Evolutionary conservation across 306 rosid genomes (phyloP), one percentile per base, ranked within the genome.

Genomic region (Vigna trinervia): DNA sequence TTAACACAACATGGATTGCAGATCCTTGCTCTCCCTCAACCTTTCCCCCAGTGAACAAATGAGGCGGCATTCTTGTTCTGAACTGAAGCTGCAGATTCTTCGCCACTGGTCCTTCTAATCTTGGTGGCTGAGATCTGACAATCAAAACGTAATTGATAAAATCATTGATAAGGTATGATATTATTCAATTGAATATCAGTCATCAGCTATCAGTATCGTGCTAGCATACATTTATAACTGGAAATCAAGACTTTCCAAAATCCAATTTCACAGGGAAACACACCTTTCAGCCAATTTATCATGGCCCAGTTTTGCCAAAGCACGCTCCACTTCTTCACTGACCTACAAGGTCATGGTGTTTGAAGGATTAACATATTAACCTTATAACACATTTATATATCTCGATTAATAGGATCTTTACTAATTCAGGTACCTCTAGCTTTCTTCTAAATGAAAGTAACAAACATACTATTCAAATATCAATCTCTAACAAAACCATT

Each of bases 21-120:
- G 89, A 87, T 57, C 96, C 96, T 83, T 88, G 96, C 86, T 89
- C 98, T 78, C 98, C 98, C 41, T 88, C 96, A 52, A 93, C 92
- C 86, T 88, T 89, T 52, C 94, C 98, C 1, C 98, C 95, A 1
- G 98, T 89, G 81, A 93, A 93, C 57, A 93, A 82, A 84, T 91
- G 93, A 67, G 91, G 96, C 0, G 96, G 98, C 98, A 93, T 93
- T 84, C 86, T 91, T 54, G 98, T 91, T 52, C 87, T 83, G 77
- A 93, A 88, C 15, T 85, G 93, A 68, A 93, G 90, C 77, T 91
- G 95, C 78, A 93, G 82, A 68, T 62, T 78, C 84, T 68, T 89
- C 68, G 69, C 72, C 76, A 68, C 89, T 1, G 84, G 83, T 13
- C 89, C 96, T 52, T 78, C 85, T 67, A 93, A 69, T 75, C 90